Percentiles rank a stretch among this genome's conserved stretches.
phyloP scores from a whole-genome alignment of 2,329 filamentous ascomycete genomes.

The Plectosphaerella cucumerina region DNA sequence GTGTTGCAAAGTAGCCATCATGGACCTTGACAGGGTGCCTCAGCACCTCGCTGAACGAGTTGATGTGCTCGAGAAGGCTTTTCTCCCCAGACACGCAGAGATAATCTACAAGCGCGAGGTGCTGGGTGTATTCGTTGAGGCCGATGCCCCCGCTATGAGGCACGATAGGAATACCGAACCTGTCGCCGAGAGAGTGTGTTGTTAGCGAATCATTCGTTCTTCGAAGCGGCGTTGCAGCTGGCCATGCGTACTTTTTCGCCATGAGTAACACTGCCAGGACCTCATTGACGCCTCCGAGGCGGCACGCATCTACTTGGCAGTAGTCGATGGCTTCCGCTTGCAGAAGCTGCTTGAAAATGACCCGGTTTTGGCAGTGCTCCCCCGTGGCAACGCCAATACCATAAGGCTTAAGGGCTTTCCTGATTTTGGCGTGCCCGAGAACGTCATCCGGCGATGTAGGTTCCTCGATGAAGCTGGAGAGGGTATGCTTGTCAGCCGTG shows the following conservation, averaged over 20 bases:
- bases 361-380: constrained; percentile 93
- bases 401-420: constrained; percentile 70
- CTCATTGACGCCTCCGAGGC: constrained; percentile 87
- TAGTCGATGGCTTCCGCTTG: constrained; percentile 77
- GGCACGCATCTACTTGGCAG: constrained; percentile 86
- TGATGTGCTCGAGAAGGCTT: constrained; percentile 84
- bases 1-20: constrained; percentile 85
- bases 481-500: not conserved
- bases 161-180: constrained; percentile 69
- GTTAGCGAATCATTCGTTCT: not conserved
- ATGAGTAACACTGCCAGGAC: constrained; percentile 83
- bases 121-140: constrained; percentile 89
- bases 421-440: constrained; percentile 79
- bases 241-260: constrained; percentile 63
- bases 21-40: constrained; percentile 73
- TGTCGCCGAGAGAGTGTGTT: not conserved
- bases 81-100: constrained; percentile 81
- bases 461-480: constrained; percentile 87
- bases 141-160: constrained; percentile 88
- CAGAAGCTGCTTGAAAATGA: constrained; percentile 90
- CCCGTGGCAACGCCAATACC: constrained; percentile 84
- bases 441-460: constrained; percentile 88
- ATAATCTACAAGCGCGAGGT: constrained; percentile 89
- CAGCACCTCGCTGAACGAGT: constrained; percentile 92
- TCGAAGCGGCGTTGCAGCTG: too few relatives aligned